Percentiles rank a stretch among this genome's conserved stretches.
These are phyloP conservation scores for Pontederia crassipes DNA, from an alignment of 176 grass and related monocot genomes.

Conservation along the genomic window DNA sequence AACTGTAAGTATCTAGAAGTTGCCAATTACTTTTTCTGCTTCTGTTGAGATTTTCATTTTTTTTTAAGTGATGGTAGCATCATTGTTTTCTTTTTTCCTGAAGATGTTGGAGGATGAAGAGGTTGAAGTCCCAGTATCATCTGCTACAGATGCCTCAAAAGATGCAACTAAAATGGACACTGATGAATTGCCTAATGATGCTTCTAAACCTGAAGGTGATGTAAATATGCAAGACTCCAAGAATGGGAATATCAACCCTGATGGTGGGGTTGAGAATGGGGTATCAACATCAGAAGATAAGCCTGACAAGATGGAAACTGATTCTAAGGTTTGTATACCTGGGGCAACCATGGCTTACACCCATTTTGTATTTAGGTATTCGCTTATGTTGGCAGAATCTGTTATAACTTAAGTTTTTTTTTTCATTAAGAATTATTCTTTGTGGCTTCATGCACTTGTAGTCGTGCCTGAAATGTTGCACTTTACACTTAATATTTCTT, in stretches of 20 bases:
- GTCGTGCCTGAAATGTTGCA: too few species aligned
- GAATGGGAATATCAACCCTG: neutral
- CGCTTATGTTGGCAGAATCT: neutral
- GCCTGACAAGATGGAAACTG: constrained; percentile 80
- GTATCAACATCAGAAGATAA: constrained; percentile 43
- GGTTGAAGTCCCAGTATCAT: constrained; percentile 53
- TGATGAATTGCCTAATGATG: constrained; percentile 39
- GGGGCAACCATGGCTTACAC: neutral
- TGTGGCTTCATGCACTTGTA: too few species aligned
- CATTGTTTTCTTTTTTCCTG: constrained; percentile 5
- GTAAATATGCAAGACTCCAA: constrained; percentile 1
- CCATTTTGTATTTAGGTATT: too few species aligned
- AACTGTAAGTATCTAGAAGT: constrained; percentile 34
- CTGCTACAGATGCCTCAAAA: constrained; percentile 29
- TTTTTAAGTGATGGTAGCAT: neutral
- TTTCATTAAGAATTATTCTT: too few species aligned
- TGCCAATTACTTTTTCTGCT: neutral
- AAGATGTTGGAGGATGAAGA: constrained; percentile 92
- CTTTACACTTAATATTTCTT: too few species aligned
- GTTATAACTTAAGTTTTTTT: too few species aligned
- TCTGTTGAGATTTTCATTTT: neutral
- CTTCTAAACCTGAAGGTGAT: constrained; percentile 17
- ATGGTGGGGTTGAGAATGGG: constrained; percentile 51
- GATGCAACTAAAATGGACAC: constrained; percentile 63
- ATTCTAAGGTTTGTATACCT: constrained; percentile 46